A percentile compares a stretch with the other conserved stretches of the same genome.
Evolutionary conservation across 306 rosid species (phyloP).

Genomic region (Quercus alba): DNA sequence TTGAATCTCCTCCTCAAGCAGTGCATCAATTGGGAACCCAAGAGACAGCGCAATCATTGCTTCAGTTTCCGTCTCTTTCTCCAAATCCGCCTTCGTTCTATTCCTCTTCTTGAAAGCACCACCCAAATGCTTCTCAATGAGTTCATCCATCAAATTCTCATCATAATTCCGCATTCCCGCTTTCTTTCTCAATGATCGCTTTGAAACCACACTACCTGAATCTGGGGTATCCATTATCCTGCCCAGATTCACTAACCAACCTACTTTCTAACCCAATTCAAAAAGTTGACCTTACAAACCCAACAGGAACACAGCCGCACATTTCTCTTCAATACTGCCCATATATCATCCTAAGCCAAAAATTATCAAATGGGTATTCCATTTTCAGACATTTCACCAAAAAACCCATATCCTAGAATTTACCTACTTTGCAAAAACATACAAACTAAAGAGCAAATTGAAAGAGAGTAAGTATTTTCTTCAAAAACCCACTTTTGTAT

Average conservation of each 20-base stretch:
- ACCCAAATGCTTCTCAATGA: constrained; percentile 69
- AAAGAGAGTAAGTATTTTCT: background rate
- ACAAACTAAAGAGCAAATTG: background rate
- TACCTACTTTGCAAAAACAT: background rate
- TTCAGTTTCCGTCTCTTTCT: constrained; percentile 88
- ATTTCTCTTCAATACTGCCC: background rate
- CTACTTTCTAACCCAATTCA: constrained; percentile 5
- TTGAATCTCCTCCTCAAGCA: constrained; percentile 72
- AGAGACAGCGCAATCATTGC: constrained; percentile 89
- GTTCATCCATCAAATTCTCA: constrained; percentile 78
- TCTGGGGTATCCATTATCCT: constrained; percentile 50
- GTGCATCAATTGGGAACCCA: constrained; percentile 80
- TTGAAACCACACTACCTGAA: constrained; percentile 45
- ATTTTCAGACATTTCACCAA: background rate
- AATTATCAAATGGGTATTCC: background rate
- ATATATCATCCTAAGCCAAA: background rate
- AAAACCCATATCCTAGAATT: background rate
- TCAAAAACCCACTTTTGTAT: background rate
- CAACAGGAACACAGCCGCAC: constrained; percentile 6
- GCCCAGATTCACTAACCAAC: background rate
- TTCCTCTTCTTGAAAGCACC: constrained; percentile 56
- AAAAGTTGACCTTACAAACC: constrained; percentile 7
- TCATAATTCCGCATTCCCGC: constrained; percentile 51
- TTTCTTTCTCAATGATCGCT: constrained; percentile 69
- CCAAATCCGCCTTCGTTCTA: constrained; percentile 56